These are phyloP conservation scores for Ustulina deusta DNA, from an alignment of 2,329 filamentous ascomycete genomes.

Conservation along the genomic window DNA sequence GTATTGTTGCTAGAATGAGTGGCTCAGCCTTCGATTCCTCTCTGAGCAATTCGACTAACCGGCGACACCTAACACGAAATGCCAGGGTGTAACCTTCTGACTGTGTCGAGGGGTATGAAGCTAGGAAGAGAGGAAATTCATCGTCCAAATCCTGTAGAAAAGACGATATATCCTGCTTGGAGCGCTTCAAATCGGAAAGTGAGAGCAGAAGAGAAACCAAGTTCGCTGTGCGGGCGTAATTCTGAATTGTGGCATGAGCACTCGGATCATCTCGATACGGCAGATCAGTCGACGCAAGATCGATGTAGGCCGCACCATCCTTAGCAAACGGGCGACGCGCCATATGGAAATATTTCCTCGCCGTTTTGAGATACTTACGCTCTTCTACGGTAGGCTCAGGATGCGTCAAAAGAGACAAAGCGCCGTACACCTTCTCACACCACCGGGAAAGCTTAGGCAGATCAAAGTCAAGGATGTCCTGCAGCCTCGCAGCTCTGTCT, in stretches of 20 bases:
- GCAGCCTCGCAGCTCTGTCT: slow-evolving; percentile 40
- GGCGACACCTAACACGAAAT: slow-evolving; percentile 44
- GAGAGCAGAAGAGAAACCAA: slow-evolving; percentile 44
- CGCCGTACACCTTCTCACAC: slow-evolving; percentile 39
- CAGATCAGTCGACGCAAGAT: slow-evolving; percentile 34
- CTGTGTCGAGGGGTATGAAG: slow-evolving; percentile 8
- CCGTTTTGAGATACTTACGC: slow-evolving; percentile 34
- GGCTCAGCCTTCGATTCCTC: slow-evolving; percentile 30
- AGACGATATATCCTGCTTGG: slow-evolving; percentile 21
- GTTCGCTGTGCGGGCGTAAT: slow-evolving; percentile 43
- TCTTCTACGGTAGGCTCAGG: slow-evolving; percentile 35
- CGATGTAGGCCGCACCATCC: slow-evolving; percentile 37
- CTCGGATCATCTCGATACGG: slow-evolving; percentile 36
- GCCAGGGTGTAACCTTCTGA: slow-evolving; percentile 39
- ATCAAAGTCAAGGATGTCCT: slow-evolving; percentile 47
- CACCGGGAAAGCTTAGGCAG: slow-evolving; percentile 46
- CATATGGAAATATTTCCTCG: slow-evolving; percentile 35
- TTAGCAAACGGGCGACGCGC: slow-evolving; percentile 41
- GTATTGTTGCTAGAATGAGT: slow-evolving; percentile 37
- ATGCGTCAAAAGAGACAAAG: slow-evolving; percentile 36
- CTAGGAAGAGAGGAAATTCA: slow-evolving; percentile 42
- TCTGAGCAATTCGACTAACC: slow-evolving; percentile 41
- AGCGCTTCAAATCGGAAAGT: slow-evolving; percentile 37
- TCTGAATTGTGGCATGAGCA: slow-evolving; percentile 31
- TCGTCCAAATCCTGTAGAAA: slow-evolving; percentile 45